Evolutionary conservation across 805 yeast species (phyloP).

Genomic region (Wickerhamomyces xylosicus): DNA sequence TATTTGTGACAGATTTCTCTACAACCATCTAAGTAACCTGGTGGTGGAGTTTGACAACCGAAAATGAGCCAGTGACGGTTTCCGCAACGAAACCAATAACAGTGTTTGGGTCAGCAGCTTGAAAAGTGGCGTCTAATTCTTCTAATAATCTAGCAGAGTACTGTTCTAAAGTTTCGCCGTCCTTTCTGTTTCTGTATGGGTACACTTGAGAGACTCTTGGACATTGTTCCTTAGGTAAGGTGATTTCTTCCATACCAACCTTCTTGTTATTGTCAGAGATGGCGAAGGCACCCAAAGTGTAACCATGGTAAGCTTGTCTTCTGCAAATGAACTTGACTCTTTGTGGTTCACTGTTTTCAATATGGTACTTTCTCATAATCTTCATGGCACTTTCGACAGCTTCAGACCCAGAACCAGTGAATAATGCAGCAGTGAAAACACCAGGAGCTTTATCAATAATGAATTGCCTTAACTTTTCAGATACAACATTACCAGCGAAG

Average conservation of each 20-base stretch:
- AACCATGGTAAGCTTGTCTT: constrained; percentile 33
- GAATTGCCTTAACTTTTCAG: constrained; percentile 28
- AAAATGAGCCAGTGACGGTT: constrained; percentile 31
- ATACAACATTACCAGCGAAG: constrained; percentile 19
- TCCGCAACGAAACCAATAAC: constrained; percentile 30
- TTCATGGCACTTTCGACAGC: constrained; percentile 52
- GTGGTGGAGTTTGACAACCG: constrained; percentile 27
- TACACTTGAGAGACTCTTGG: constrained; percentile 8
- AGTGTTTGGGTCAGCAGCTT: constrained; percentile 26
- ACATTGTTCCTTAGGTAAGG: constrained; percentile 1
- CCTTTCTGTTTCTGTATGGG: constrained; percentile 13
- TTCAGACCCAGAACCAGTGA: constrained; percentile 48
- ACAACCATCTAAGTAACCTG: constrained; percentile 31
- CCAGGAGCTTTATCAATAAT: constrained; percentile 30
- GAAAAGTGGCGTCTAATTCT: constrained; percentile 28
- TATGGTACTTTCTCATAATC: constrained; percentile 33
- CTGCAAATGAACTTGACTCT: constrained; percentile 30
- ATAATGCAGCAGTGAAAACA: constrained; percentile 27
- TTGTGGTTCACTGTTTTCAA: constrained; percentile 26
- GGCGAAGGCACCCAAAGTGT: constrained; percentile 30
- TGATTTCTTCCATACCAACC: constrained; percentile 17
- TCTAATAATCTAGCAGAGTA: constrained; percentile 24
- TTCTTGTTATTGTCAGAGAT: constrained; percentile 26
- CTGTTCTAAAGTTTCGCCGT: constrained; percentile 24
- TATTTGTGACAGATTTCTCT: constrained; percentile 33